Evolutionary conservation across 306 rosid genomes (phyloP), one percentile per base, ranked within the genome.

Genomic region (Ormosia emarginata): DNA sequence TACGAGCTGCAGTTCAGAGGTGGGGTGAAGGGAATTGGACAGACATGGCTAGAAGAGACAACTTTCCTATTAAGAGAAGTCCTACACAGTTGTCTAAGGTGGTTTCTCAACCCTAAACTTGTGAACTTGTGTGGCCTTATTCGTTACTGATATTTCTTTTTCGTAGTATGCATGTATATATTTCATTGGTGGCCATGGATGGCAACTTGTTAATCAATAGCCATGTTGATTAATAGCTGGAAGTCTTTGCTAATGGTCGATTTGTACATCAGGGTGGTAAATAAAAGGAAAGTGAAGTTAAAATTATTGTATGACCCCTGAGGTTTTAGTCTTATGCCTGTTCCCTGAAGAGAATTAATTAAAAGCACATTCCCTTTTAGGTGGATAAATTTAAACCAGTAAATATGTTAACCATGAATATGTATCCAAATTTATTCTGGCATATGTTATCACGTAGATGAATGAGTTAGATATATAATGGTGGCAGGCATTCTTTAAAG

Each of bases 11-110:
- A 34, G 93, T 94, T 68, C 70, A 85, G 76, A 87, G 66, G 74
- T 85, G 86, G 79, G 97, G 98, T 39, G 96, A 90, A 84, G 96
- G 97, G 34, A 91, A 92, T 86, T 94, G 97, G 97, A 81, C 93
- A 39, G 72, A 63, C 37, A 90, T 92, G 41, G 67, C 78, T 56
- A 89, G 71, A 72, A 91, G 80, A 53, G 91, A 80, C 0, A 63
- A 83, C 74, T 89, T 91, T 83, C 84, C 88, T 75, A 74, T 88
- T 17, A 80, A 89, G 58, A 85, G 90, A 83, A 90, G 84, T 68
- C 73, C 94, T 73, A 47, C 90, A 34, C 94, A 92, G 79, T 79
- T 94, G 78, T 84, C 94, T 74, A 95, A 94, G 97, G 98, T 91
- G 3, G 12, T 14, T 77, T 80, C 78, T 73, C 66, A 13, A 50